Evolutionary conservation across 2,329 filamentous ascomycete species (phyloP).

Genomic region (Colletotrichum sp.): DNA sequence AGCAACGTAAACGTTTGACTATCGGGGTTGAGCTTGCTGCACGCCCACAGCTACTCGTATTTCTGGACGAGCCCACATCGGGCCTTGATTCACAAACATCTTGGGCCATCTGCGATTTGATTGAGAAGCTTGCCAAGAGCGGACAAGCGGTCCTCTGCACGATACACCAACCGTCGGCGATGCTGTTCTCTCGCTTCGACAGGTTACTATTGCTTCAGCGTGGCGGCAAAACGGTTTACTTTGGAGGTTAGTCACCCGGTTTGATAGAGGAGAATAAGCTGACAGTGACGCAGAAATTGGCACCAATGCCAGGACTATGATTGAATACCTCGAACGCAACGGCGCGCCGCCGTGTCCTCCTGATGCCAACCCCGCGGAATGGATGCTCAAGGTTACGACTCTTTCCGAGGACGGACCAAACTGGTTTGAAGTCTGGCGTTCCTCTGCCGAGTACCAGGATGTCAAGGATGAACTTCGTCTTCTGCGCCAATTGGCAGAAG

Average conservation of each 20-base stretch:
- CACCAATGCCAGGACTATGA: conserved; percentile 52
- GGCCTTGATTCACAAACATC: conserved; percentile 78
- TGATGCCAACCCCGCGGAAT: conserved; percentile 70
- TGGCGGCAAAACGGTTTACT: conserved; percentile 65
- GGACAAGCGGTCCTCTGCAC: conserved; percentile 51
- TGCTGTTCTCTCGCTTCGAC: conserved; percentile 55
- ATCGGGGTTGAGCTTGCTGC: conserved; percentile 80
- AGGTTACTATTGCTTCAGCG: conserved; percentile 58
- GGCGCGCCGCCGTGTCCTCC: conserved; percentile 59
- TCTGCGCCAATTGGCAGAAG: conserved; percentile 41
- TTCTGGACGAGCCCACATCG: conserved; percentile 80
- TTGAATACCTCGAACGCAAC: conserved; percentile 65
- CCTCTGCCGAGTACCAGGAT: conserved; percentile 30
- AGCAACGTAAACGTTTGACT: conserved; percentile 64
- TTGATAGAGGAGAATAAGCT: not conserved
- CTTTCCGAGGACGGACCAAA: conserved; percentile 35
- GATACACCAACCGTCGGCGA: conserved; percentile 52
- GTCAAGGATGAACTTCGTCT: conserved; percentile 31
- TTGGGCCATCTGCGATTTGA: conserved; percentile 74
- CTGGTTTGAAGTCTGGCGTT: conserved; percentile 36
- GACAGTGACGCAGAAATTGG: conserved; percentile 18
- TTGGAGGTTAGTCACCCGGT: conserved; percentile 38
- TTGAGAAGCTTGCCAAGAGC: conserved; percentile 65
- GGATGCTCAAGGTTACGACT: conserved; percentile 59
- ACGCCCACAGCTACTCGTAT: conserved; percentile 73